Percentiles rank a stretch among this genome's conserved stretches.
phyloP scores from a whole-genome alignment of 1,139 yeast species.

The Kodamaea anthophila region DNA sequence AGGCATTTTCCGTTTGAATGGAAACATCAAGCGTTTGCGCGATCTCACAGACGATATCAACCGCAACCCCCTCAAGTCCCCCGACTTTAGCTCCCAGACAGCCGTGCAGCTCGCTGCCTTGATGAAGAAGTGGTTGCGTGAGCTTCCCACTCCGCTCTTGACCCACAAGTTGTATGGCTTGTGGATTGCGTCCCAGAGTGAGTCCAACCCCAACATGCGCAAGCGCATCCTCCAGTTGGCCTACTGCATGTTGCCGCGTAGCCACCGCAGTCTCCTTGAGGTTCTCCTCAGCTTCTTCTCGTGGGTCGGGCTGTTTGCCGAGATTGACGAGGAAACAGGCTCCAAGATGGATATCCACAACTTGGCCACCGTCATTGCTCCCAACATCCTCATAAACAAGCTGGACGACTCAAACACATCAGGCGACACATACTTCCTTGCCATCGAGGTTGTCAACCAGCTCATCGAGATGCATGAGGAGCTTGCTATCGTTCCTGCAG shows the following conservation, averaged over 20 bases:
- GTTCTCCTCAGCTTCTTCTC: constrained; percentile 79
- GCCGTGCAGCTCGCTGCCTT: constrained; percentile 94
- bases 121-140: constrained; percentile 85
- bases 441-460: constrained; percentile 85
- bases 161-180: constrained; percentile 70
- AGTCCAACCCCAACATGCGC: constrained; percentile 42
- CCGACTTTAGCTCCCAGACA: constrained; percentile 69
- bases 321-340: constrained; percentile 78
- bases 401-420: constrained; percentile 20
- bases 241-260: constrained; percentile 74
- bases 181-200: constrained; percentile 73
- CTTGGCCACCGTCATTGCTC: constrained; percentile 91
- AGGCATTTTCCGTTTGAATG: constrained; percentile 94
- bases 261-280: constrained; percentile 81
- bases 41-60: constrained; percentile 74
- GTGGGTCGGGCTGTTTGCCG: constrained; percentile 96
- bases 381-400: constrained; percentile 68
- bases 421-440: constrained; percentile 79
- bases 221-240: constrained; percentile 61
- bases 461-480: constrained; percentile 81
- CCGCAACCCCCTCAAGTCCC: constrained; percentile 62
- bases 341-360: constrained; percentile 97
- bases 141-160: constrained; percentile 85
- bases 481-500: constrained; percentile 69
- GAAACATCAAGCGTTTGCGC: constrained; percentile 80